A percentile compares a stretch with the other conserved stretches of the same genome.
phyloP scores from a whole-genome alignment of 2,329 filamentous ascomycete species.

The Xylaria sp. region DNA sequence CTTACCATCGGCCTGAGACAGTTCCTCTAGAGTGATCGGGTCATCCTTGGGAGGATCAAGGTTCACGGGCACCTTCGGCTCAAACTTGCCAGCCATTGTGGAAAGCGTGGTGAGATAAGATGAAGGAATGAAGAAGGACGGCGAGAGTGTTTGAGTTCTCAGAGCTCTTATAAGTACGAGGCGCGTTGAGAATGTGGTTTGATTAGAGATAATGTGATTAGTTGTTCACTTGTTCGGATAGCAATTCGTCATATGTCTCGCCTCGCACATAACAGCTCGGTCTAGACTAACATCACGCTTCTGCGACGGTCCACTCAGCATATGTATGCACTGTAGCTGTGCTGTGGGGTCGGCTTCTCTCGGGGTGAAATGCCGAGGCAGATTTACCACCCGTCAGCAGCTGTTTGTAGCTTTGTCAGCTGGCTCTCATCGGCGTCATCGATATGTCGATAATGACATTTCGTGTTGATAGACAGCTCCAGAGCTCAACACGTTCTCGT shows the following conservation, averaged over 20 bases:
- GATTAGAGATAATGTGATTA: neutral
- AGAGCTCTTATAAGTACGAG: neutral
- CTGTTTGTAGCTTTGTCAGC: neutral
- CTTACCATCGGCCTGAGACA: conserved; percentile 84
- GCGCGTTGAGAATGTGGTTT: neutral
- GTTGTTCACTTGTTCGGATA: neutral
- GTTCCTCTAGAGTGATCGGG: conserved; percentile 77
- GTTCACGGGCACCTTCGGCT: conserved; percentile 76
- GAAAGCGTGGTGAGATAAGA: neutral
- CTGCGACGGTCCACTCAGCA: too few relatives aligned
- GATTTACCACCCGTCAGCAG: neutral
- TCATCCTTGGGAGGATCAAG: conserved; percentile 88
- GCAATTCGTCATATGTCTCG: conserved; percentile 7
- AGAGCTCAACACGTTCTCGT: neutral
- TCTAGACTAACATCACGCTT: too few relatives aligned
- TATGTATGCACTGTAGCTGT: neutral
- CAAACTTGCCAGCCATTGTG: conserved; percentile 70
- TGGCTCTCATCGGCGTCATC: conserved; percentile 8
- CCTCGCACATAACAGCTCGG: conserved; percentile 1
- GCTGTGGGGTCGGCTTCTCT: neutral
- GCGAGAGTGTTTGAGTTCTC: neutral
- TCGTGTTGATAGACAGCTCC: neutral
- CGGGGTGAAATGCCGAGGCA: conserved; percentile 15
- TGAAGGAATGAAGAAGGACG: neutral
- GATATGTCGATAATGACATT: neutral